A percentile compares a stretch with the other conserved stretches of the same genome.
phyloP scores from a whole-genome alignment of 441 rosid species.

The Isatis lusitanica region DNA sequence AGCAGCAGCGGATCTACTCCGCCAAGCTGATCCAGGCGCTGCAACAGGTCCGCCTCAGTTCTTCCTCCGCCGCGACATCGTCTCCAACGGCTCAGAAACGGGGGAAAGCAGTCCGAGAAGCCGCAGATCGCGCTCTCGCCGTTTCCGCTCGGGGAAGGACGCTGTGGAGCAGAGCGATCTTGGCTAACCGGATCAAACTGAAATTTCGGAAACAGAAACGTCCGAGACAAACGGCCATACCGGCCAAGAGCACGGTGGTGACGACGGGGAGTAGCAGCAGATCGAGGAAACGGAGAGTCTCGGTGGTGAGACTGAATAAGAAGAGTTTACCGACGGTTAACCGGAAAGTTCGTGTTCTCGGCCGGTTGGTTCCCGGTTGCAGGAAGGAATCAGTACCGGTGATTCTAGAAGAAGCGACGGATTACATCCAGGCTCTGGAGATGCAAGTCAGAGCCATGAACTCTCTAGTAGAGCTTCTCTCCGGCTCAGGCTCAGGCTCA shows the following conservation, averaged over 20 bases:
- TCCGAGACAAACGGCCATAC: slow-evolving; percentile 32
- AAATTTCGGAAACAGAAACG: slow-evolving; percentile 77
- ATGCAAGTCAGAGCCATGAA: slow-evolving; percentile 92
- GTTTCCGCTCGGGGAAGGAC: slow-evolving; percentile 80
- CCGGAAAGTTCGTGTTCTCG: slow-evolving; percentile 73
- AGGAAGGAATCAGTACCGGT: slow-evolving; percentile 79
- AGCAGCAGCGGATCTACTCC: slow-evolving; percentile 79
- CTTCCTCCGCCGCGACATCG: slow-evolving; percentile 25
- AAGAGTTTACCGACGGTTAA: slow-evolving; percentile 68
- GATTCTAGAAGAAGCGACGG: slow-evolving; percentile 89
- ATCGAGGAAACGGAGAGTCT: slow-evolving; percentile 60
- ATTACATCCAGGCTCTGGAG: slow-evolving; percentile 92
- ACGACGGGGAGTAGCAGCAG: slow-evolving; percentile 41
- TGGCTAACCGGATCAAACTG: slow-evolving; percentile 69
- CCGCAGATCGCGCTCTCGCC: slow-evolving; percentile 80
- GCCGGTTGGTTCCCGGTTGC: slow-evolving; percentile 95
- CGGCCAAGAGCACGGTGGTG: slow-evolving; percentile 11
- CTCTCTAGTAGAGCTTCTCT: slow-evolving; percentile 51
- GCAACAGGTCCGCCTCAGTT: slow-evolving; percentile 52
- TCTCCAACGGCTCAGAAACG: slow-evolving; percentile 46
- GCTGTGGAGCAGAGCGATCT: slow-evolving; percentile 91
- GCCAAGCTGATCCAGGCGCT: slow-evolving; percentile 73
- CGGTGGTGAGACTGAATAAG: slow-evolving; percentile 57
- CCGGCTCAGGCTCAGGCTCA: slow-evolving; percentile 33
- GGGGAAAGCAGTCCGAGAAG: slow-evolving; percentile 59